These are phyloP conservation scores for Pseudoperonospora humuli DNA, from an alignment of 352 stramenopile species.

Conservation along the genomic window DNA sequence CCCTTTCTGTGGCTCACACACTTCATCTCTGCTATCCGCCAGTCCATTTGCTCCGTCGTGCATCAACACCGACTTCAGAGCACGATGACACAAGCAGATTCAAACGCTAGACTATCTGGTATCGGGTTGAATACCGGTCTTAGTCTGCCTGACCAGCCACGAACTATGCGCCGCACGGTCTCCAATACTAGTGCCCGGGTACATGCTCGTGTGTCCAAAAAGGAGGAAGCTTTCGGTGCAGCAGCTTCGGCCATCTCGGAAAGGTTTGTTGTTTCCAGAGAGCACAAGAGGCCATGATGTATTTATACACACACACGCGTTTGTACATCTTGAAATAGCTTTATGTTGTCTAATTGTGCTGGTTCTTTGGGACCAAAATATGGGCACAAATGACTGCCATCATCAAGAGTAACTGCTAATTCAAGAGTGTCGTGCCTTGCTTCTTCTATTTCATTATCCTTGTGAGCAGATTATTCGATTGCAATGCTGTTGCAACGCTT, in stretches of 20 bases:
- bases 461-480: not conserved
- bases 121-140: conserved; percentile 28
- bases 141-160: conserved; percentile 29
- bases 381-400: conserved; percentile 8
- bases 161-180: conserved; percentile 38
- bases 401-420: conserved; percentile 6
- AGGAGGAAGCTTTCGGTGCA: conserved; percentile 78
- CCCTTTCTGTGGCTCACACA: conserved; percentile 68
- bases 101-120: conserved; percentile 25
- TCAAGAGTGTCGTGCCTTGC: not conserved
- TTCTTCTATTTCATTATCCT: conserved; percentile 1
- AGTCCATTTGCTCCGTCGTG: conserved; percentile 56
- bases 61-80: conserved; percentile 72
- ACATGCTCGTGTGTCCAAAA: conserved; percentile 73
- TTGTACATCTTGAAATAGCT: not conserved
- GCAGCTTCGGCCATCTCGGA: conserved; percentile 72
- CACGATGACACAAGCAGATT: conserved; percentile 50
- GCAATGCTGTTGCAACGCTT: conserved; percentile 66
- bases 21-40: conserved; percentile 53
- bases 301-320: not conserved
- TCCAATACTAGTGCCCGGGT: conserved; percentile 55
- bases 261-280: conserved; percentile 53
- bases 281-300: conserved; percentile 1
- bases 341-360: conserved; percentile 7
- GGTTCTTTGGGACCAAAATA: conserved; percentile 4